Evolutionary conservation across 2,329 filamentous ascomycete species (phyloP).

Genomic region (Chaetomiaceae sp.): DNA sequence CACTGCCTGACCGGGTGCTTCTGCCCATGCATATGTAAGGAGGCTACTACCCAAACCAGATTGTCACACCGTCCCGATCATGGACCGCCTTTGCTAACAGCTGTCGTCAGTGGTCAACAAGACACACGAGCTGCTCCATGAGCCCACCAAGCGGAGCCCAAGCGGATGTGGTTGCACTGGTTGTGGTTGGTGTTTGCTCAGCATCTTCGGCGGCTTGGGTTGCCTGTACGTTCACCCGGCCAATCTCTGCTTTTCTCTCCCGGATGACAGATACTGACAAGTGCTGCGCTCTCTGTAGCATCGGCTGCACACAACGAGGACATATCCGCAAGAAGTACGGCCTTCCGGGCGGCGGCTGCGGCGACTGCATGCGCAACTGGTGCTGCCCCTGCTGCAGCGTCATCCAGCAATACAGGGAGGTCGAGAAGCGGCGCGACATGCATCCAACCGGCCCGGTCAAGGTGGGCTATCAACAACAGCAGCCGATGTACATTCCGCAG

Average conservation of each 20-base stretch:
- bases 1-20: constrained; percentile 27
- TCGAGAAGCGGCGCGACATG: constrained; percentile 14
- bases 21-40: constrained; percentile 28
- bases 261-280: background rate
- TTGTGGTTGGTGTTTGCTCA: constrained; percentile 17
- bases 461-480: constrained; percentile 11
- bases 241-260: background rate
- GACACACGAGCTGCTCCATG: constrained; percentile 28
- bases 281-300: constrained; percentile 26
- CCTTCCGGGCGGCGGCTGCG: constrained; percentile 36
- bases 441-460: background rate
- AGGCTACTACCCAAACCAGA: background rate
- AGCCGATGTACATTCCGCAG: constrained; percentile 2
- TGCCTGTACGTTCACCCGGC: constrained; percentile 26
- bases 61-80: background rate
- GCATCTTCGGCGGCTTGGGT: constrained; percentile 26
- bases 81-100: background rate
- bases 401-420: constrained; percentile 37
- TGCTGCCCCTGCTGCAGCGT: constrained; percentile 43
- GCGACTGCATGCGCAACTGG: constrained; percentile 38
- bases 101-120: constrained; percentile 26
- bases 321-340: constrained; percentile 39
- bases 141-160: constrained; percentile 27
- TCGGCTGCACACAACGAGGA: constrained; percentile 38
- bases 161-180: constrained; percentile 23